These are phyloP conservation scores for Botrytis elliptica DNA, from an alignment of 2,329 filamentous ascomycete genomes.

Conservation along the genomic window DNA sequence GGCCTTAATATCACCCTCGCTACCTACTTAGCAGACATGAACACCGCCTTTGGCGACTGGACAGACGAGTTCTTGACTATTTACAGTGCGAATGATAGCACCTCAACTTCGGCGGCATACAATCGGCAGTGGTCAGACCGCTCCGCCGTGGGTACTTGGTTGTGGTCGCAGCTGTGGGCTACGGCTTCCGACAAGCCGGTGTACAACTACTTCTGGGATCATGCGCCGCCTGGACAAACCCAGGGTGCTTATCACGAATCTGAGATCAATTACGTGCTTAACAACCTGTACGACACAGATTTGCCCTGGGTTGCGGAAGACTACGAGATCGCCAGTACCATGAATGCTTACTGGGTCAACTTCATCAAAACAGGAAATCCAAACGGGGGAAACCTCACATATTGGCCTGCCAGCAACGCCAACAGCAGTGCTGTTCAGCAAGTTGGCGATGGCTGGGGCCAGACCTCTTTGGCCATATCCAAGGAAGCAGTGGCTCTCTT, in stretches of 20 bases:
- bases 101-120: not conserved
- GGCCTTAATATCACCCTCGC: slow-evolving; percentile 38
- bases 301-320: slow-evolving; percentile 35
- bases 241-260: slow-evolving; percentile 37
- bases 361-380: slow-evolving; percentile 67
- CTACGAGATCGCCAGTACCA: slow-evolving; percentile 34
- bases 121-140: slow-evolving; percentile 24
- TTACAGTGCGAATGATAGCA: not conserved
- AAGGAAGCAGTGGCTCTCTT: not conserved
- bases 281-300: slow-evolving; percentile 36
- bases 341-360: slow-evolving; percentile 70
- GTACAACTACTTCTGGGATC: slow-evolving; percentile 39
- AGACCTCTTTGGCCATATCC: not conserved
- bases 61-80: not conserved
- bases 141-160: not conserved
- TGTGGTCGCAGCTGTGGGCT: not conserved
- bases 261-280: slow-evolving; percentile 39
- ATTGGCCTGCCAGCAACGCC: not conserved
- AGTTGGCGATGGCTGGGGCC: not conserved
- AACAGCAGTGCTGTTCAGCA: not conserved
- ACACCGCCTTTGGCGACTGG: slow-evolving; percentile 2
- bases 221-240: slow-evolving; percentile 33
- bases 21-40: slow-evolving; percentile 31
- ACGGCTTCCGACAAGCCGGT: slow-evolving; percentile 32
- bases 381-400: slow-evolving; percentile 44